Conservation (phyloP, 140 eudicot species). For the Bidens hawaiensis region DNA sequence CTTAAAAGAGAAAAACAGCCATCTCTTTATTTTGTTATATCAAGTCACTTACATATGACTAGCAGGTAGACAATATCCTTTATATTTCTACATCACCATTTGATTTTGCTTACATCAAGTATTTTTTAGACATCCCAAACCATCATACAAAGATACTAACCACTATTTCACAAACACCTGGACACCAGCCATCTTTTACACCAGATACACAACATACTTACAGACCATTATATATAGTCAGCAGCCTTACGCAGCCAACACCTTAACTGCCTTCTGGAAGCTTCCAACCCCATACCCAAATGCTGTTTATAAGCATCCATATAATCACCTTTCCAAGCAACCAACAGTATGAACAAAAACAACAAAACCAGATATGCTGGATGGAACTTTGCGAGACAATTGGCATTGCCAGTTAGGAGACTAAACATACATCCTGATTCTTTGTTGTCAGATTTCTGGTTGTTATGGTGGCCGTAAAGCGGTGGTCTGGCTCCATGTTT, state of each 20-base stretch:
- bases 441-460: background rate
- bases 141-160: background rate
- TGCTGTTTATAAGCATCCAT: background rate
- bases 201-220: background rate
- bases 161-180: background rate
- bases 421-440: constrained; percentile 19
- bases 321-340: constrained; percentile 5
- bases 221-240: constrained; percentile 14
- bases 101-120: background rate
- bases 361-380: constrained; percentile 16
- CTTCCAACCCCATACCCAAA: constrained; percentile 13
- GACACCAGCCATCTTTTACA: background rate
- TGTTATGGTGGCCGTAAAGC: constrained; percentile 5
- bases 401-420: background rate
- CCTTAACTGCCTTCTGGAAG: constrained; percentile 5
- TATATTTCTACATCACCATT: background rate
- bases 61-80: background rate
- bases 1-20: no score
- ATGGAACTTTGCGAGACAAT: background rate
- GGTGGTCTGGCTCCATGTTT: background rate
- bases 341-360: constrained; percentile 24
- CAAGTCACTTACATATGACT: background rate
- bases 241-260: constrained; percentile 28
- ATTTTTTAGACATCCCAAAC: background rate
- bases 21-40: no score